Conservation (phyloP, 352 stramenopile genomes). For the Peronosclerospora sorghi region DNA sequence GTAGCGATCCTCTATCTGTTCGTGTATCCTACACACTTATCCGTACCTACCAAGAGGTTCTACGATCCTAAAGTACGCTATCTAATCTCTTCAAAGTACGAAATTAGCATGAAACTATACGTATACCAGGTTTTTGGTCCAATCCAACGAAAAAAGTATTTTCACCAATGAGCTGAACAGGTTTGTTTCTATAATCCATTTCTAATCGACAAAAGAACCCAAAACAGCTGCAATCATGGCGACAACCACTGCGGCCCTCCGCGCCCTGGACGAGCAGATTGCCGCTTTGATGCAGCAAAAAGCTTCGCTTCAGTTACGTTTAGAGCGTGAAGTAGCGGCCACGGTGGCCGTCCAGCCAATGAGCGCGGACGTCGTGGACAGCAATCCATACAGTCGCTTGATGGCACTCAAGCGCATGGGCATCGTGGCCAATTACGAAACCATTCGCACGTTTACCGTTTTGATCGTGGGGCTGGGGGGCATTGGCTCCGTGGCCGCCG, state of each 20-base stretch:
- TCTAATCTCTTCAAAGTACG: too few relatives aligned
- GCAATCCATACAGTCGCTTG: constrained; percentile 83
- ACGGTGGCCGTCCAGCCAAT: constrained; percentile 38
- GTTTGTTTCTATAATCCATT: too few relatives aligned
- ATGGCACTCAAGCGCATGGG: constrained; percentile 88
- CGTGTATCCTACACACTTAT: too few relatives aligned
- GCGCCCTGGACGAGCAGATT: constrained; percentile 60
- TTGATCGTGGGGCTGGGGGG: constrained; percentile 78
- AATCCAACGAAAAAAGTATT: too few relatives aligned
- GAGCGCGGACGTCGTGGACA: constrained; percentile 74
- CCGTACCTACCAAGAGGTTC: too few relatives aligned
- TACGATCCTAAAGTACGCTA: too few relatives aligned
- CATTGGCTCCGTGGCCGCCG: constrained; percentile 76
- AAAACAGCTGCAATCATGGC: too few relatives aligned
- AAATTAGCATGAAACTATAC: too few relatives aligned
- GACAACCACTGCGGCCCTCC: constrained; percentile 33
- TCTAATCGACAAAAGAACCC: too few relatives aligned
- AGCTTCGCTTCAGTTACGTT: constrained; percentile 32
- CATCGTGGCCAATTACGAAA: constrained; percentile 84
- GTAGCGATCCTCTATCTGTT: too few relatives aligned
- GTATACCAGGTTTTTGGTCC: too few relatives aligned
- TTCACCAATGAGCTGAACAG: too few relatives aligned
- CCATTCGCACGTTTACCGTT: constrained; percentile 73
- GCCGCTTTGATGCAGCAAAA: constrained; percentile 69
- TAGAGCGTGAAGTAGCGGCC: constrained; percentile 30